These are phyloP conservation scores for Austroboletus niveus DNA, from an alignment of 1,284 basidiomycete genomes.

Conservation along the genomic window DNA sequence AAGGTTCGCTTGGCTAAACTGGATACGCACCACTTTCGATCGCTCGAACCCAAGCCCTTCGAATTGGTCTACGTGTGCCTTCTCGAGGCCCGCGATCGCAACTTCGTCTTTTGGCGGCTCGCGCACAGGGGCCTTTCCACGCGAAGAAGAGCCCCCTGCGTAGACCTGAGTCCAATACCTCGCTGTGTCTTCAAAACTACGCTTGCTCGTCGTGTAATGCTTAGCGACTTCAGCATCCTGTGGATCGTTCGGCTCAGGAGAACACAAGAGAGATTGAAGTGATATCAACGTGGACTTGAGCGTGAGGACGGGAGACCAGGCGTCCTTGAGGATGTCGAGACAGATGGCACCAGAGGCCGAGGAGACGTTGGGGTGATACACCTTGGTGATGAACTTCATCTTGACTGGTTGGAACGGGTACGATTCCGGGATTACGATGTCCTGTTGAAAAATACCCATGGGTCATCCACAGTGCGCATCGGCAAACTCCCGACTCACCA, in stretches of 20 bases:
- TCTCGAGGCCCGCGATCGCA: constrained; percentile 73
- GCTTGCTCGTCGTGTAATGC: constrained; percentile 88
- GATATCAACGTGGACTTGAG: constrained; percentile 97
- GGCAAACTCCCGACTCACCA: constrained; percentile 56
- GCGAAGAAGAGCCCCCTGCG: constrained; percentile 66
- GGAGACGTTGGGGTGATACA: constrained; percentile 97
- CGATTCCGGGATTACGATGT: constrained; percentile 91
- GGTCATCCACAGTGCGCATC: constrained; percentile 4
- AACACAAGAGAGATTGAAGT: constrained; percentile 92
- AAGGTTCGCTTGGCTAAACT: background rate
- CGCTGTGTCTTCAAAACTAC: constrained; percentile 90
- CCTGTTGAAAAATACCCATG: constrained; percentile 46
- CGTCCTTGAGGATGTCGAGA: constrained; percentile 86
- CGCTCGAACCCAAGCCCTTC: constrained; percentile 72
- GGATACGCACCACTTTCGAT: constrained; percentile 67
- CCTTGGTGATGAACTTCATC: constrained; percentile 97
- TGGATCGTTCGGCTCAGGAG: constrained; percentile 95
- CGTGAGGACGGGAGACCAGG: constrained; percentile 92
- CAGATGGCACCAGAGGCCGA: constrained; percentile 93
- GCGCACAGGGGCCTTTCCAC: constrained; percentile 35
- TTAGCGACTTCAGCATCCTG: constrained; percentile 99
- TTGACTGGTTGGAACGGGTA: constrained; percentile 98
- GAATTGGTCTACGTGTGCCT: constrained; percentile 73
- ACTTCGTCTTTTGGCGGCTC: constrained; percentile 52
- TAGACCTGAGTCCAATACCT: constrained; percentile 93